Evolutionary conservation across 306 rosid species (phyloP), one percentile per base, ranked within the genome.

Genomic region (Vigna hirtella): DNA sequence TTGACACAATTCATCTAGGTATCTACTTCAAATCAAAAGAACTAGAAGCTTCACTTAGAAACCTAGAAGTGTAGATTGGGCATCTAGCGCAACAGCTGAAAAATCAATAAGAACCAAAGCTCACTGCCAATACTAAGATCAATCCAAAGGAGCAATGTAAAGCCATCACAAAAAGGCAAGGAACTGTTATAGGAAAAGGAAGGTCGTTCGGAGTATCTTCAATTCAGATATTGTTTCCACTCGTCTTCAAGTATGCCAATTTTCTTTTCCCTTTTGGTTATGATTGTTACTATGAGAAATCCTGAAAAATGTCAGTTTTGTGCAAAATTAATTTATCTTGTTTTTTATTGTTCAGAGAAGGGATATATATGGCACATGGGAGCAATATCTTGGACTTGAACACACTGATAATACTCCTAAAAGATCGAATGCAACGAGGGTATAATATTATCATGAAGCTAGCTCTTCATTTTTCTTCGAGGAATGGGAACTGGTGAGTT

Each of bases 341-440:
- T 36, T 80, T 76, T 36, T 82, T 13, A 30, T 20, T 75, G 10
- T 24, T 72, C 66, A 94, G 98, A 89, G 95, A 73, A 90, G 97
- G 77, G 97, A 94, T 79, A 85, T 90, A 65, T 92, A 94, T 43
- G 97, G 97, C 28, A 93, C 97, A 17, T 94, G 98, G 98, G 98
- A 94, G 87, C 98, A 94, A 78, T 94, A 91, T 85, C 97, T 94
- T 14, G 98, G 98, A 45, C 81, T 94, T 88, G 98, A 94, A 72
- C 98, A 94, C 80, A 79, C 91, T 52, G 95, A 89, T 79, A 90
- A 76, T 87, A 67, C 90, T 49, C 92, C 97, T 6, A 92, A 88
- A 83, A 88, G 97, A 82, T 81, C 91, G 45, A 88, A 84, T 82
- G 85, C 93, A 2, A 86, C 73, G 63, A 87, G 92, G 92, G 98